phyloP scores from a whole-genome alignment of 768 basidiomycete genomes.

The Pholiota microspora region DNA sequence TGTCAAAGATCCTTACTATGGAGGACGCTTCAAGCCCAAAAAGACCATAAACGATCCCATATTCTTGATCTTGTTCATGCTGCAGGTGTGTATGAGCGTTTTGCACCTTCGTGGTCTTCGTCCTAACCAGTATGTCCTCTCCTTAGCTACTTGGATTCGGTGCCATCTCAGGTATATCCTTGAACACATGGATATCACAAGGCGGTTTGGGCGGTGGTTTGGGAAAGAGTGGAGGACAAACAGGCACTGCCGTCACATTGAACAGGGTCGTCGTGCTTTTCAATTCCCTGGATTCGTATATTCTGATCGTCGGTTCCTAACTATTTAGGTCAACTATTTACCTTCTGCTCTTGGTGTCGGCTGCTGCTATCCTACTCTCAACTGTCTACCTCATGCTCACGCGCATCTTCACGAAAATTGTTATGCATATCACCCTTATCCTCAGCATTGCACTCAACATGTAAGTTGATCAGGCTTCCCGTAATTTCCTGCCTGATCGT shows the following conservation, averaged over 20 bases:
- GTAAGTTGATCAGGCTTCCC: conserved; percentile 33
- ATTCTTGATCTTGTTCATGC: conserved; percentile 69
- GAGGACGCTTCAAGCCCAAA: conserved; percentile 65
- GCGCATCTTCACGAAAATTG: conserved; percentile 66
- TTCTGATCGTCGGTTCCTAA: not conserved
- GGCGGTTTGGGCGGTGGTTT: conserved; percentile 76
- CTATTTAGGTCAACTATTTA: conserved; percentile 63
- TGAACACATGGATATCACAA: conserved; percentile 58
- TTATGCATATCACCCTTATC: conserved; percentile 77
- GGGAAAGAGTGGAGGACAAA: conserved; percentile 52
- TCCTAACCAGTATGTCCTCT: not conserved
- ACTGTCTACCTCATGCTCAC: conserved; percentile 65
- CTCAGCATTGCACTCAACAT: conserved; percentile 63
- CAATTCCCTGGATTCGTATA: not conserved
- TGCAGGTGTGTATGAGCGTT: conserved; percentile 43
- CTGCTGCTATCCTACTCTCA: conserved; percentile 64
- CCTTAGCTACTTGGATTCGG: conserved; percentile 64
- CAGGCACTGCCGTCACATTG: conserved; percentile 61
- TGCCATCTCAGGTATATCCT: conserved; percentile 61
- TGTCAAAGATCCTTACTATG: conserved; percentile 54
- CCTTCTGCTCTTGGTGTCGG: conserved; percentile 73
- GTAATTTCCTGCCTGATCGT: not conserved
- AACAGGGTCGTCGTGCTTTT: conserved; percentile 43
- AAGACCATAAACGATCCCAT: conserved; percentile 71
- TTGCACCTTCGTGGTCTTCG: not conserved